A percentile compares a stretch with the other conserved stretches of the same genome.
Evolutionary conservation across 441 rosid genomes (phyloP).

Genomic region (Adansonia rubrostipa): DNA sequence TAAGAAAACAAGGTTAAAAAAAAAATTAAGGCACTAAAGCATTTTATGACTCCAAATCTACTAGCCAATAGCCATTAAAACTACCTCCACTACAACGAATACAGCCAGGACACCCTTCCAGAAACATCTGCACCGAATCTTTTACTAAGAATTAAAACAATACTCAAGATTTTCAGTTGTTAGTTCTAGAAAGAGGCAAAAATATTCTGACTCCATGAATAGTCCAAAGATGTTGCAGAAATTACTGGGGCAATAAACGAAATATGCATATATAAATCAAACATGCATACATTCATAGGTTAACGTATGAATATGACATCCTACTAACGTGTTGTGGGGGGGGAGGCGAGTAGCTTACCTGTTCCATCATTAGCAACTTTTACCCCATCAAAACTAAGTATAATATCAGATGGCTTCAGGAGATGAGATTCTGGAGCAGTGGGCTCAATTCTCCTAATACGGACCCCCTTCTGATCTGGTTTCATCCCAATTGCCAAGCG

Average conservation of each 20-base stretch:
- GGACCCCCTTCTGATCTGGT: slow-evolving; percentile 87
- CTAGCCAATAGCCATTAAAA: background rate
- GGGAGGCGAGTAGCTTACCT: slow-evolving; percentile 40
- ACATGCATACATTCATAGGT: background rate
- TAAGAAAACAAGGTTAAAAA: background rate
- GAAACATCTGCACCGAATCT: slow-evolving; percentile 3
- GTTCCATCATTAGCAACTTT: slow-evolving; percentile 98
- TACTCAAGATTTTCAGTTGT: background rate
- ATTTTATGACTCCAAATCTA: background rate
- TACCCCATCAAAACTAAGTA: slow-evolving; percentile 85
- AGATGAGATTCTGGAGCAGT: slow-evolving; percentile 81
- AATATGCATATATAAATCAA: background rate
- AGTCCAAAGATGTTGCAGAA: background rate
- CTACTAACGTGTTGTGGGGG: background rate
- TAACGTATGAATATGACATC: background rate
- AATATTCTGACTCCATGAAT: background rate
- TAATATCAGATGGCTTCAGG: slow-evolving; percentile 81
- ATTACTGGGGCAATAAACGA: background rate
- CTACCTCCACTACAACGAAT: background rate
- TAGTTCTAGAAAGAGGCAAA: background rate
- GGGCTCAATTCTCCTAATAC: slow-evolving; percentile 88
- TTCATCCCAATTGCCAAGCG: slow-evolving; percentile 86
- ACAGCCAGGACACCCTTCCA: slow-evolving; percentile 1
- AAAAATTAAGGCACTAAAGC: background rate
- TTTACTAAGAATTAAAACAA: background rate